Base-by-base conservation (phyloP, 2,329 filamentous ascomycete genomes). In the Arthrobotrys iridis region DNA sequence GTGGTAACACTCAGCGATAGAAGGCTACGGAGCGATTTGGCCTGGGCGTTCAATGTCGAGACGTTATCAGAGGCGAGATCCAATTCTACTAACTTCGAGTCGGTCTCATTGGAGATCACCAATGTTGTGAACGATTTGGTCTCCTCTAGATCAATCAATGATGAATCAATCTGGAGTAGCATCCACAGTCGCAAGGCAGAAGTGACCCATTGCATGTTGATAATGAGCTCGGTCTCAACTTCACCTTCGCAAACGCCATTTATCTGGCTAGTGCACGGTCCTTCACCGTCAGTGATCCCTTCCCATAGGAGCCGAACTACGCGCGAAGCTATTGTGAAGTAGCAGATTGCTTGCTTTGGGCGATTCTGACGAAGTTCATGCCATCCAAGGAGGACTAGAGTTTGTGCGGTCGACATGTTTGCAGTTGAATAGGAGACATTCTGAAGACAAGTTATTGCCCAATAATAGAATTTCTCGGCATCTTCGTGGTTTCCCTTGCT, bases 181-280 rank as follows among this genome's bases (percentile, higher is more conserved):
- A 70, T 74, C 77, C 77, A 77, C 37, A 77, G 37, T 64, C 66
- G 58, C 24, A 66, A 30, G n/a, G 73, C 63, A 11, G 68, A 70
- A 10, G 64, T 65, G 26, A 77, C 65, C 77, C 77, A 77, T 62
- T 77, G 74, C 62, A 77, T 77, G 52, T 77, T 77, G 57, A 73
- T 72, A 33, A 77, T 65, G 13, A 77, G 18, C 24, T 77, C 77
- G n/a, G 63, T 71, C 41, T 77, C 77, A 22, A 77, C 77, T 58
- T 77, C 77, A 10, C 73, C 73, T 33, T 71, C 73, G 55, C 74
- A 70, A 8, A 77, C 72, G 22, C 77, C 77, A 18, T 77, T 77
- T 41, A 77, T 77, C 30, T 75, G 76, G 65, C 76, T 77, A 10
- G 70, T 72, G 66, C 71, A 70, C 37, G 72, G 71, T 3, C 71